These are phyloP conservation scores for Wickerhamiella alocasiicola DNA, from an alignment of 805 yeast genomes.

Conservation along the genomic window DNA sequence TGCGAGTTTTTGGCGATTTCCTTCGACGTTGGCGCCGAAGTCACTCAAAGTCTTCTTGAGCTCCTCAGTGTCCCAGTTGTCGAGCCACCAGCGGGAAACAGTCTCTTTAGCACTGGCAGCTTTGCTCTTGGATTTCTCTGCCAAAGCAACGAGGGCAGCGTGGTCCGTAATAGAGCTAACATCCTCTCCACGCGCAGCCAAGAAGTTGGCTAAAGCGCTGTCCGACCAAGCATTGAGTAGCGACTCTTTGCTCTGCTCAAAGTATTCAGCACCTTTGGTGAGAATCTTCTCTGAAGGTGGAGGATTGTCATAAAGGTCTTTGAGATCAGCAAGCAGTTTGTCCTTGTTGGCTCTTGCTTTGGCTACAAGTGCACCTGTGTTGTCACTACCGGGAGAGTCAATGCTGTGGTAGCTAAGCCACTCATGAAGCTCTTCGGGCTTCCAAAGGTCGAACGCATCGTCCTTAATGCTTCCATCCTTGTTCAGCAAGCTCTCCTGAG, in stretches of 20 bases:
- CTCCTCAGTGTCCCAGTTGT: constrained; percentile 40
- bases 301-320: constrained; percentile 9
- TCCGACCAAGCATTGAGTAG: constrained; percentile 25
- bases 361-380: constrained; percentile 18
- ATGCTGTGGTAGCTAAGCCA: constrained; percentile 34
- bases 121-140: constrained; percentile 30
- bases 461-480: constrained; percentile 28
- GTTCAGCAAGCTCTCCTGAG: constrained; percentile 28
- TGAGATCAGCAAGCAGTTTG: constrained; percentile 23
- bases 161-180: constrained; percentile 24
- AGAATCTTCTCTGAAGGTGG: constrained; percentile 15
- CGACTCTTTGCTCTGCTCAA: constrained; percentile 6
- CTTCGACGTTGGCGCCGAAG: constrained; percentile 31
- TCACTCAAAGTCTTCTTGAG: constrained; percentile 39
- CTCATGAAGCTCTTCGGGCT: constrained; percentile 30
- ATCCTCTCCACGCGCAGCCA: constrained; percentile 27
- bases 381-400: constrained; percentile 17
- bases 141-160: constrained; percentile 32
- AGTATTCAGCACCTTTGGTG: constrained; percentile 20
- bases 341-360: constrained; percentile 26
- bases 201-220: constrained; percentile 25
- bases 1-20: constrained; percentile 36
- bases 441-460: constrained; percentile 32
- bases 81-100: constrained; percentile 39
- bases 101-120: constrained; percentile 32